A percentile compares a stretch with the other conserved stretches of the same genome.
phyloP scores from a whole-genome alignment of 2,329 filamentous ascomycete genomes.

The Periconia sp. region DNA sequence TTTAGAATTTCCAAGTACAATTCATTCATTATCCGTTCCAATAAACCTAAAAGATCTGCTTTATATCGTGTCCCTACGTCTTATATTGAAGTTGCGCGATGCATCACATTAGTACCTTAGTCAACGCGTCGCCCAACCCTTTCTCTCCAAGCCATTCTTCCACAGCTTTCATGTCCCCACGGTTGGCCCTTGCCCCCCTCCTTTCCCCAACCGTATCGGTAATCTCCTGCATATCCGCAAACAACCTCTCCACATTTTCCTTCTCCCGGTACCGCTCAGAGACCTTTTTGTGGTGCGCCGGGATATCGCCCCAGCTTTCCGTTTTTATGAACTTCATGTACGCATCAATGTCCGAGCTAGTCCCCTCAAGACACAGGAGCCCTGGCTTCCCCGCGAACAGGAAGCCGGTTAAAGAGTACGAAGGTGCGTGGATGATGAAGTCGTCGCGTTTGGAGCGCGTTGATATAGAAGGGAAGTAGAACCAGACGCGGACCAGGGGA shows the following conservation, averaged over 20 bases:
- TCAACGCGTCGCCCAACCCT: slow-evolving; percentile 50
- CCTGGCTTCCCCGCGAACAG: slow-evolving; percentile 64
- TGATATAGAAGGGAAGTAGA: slow-evolving; percentile 64
- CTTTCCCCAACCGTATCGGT: slow-evolving; percentile 52
- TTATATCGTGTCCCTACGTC: not conserved
- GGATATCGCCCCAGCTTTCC: slow-evolving; percentile 65
- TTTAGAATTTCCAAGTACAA: not conserved
- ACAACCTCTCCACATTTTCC: slow-evolving; percentile 43
- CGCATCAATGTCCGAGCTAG: slow-evolving; percentile 52
- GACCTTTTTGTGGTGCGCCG: slow-evolving; percentile 63
- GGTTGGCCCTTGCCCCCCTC: slow-evolving; percentile 53
- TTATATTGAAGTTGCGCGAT: too few species aligned
- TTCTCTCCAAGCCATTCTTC: slow-evolving; percentile 53
- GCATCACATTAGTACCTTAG: slow-evolving; percentile 40
- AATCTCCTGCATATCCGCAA: slow-evolving; percentile 61
- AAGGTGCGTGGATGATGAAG: slow-evolving; percentile 56
- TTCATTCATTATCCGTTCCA: not conserved
- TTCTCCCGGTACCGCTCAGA: slow-evolving; percentile 59
- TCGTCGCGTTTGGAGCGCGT: slow-evolving; percentile 62
- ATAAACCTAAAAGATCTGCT: not conserved
- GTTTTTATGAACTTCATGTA: slow-evolving; percentile 67
- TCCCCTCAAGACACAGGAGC: slow-evolving; percentile 55
- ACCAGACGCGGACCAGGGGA: slow-evolving; percentile 56
- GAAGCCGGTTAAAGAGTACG: slow-evolving; percentile 60
- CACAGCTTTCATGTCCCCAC: slow-evolving; percentile 57